A percentile compares a stretch with the other conserved stretches of the same genome.
These are phyloP conservation scores for Saturnispora saitoi DNA, from an alignment of 805 yeast genomes.

Conservation along the genomic window DNA sequence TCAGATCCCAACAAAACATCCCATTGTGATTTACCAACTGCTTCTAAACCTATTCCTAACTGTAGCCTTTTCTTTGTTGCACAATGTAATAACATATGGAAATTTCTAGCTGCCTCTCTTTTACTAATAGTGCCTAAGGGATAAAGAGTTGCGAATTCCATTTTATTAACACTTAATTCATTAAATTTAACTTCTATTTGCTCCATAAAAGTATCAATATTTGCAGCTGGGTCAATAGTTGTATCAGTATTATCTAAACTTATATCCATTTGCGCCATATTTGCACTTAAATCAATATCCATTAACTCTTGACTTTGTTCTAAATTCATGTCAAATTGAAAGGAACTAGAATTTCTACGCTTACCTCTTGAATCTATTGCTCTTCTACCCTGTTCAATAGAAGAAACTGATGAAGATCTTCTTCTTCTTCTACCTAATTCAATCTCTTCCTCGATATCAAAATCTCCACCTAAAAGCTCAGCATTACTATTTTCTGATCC, in stretches of 20 bases:
- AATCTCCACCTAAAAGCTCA: background rate
- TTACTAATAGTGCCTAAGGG: conserved; percentile 3
- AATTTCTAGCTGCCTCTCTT: conserved; percentile 16
- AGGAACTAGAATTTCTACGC: conserved; percentile 8
- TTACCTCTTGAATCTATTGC: background rate
- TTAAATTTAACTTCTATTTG: background rate
- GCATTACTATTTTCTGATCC: background rate
- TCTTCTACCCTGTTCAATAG: conserved; percentile 13
- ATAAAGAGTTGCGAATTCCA: background rate
- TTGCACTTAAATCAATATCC: conserved; percentile 6
- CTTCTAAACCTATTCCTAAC: conserved; percentile 12
- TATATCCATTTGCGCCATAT: conserved; percentile 12
- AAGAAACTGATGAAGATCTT: conserved; percentile 16
- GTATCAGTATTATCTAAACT: background rate
- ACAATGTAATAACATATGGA: conserved; percentile 17
- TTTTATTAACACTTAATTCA: background rate
- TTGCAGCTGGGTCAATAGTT: background rate
- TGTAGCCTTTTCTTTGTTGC: conserved; percentile 13
- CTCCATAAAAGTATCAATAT: background rate
- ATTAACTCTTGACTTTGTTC: conserved; percentile 2
- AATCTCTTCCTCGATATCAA: background rate
- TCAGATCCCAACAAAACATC: conserved; percentile 16
- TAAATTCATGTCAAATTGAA: conserved; percentile 12
- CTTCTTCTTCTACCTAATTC: conserved; percentile 8
- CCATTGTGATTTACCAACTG: conserved; percentile 20